Percentiles rank a stretch among this genome's conserved stretches.
phyloP scores from a whole-genome alignment of 805 yeast species.

The Debaryomyces prosopidis region DNA sequence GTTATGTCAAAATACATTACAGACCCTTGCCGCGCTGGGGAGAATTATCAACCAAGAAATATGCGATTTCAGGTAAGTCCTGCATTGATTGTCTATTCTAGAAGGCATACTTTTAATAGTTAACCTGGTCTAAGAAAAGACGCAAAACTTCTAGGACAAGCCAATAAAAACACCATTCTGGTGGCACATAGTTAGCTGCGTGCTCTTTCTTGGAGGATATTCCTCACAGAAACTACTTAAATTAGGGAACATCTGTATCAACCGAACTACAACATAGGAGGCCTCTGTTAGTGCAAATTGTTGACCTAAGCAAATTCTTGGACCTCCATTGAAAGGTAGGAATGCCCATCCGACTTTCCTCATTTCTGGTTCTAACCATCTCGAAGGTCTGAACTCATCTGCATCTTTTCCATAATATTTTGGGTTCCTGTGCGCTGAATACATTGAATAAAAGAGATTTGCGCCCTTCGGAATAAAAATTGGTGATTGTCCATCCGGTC shows the following conservation, averaged over 20 bases:
- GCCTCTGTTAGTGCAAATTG: slow-evolving; percentile 41
- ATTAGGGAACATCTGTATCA: slow-evolving; percentile 31
- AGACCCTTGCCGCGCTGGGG: no score
- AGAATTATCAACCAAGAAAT: no score
- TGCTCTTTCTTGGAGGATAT: slow-evolving; percentile 26
- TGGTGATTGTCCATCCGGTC: slow-evolving; percentile 36
- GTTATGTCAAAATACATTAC: no score
- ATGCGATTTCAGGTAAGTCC: no score
- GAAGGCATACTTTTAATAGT: no score
- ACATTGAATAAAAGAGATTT: slow-evolving; percentile 39
- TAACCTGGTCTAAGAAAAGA: no score
- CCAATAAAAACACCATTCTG: slow-evolving; percentile 19
- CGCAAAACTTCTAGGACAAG: background rate
- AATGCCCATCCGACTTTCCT: slow-evolving; percentile 36
- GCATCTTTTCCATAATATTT: slow-evolving; percentile 32
- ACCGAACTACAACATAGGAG: slow-evolving; percentile 28
- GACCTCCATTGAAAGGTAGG: slow-evolving; percentile 40
- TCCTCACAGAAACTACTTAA: slow-evolving; percentile 13
- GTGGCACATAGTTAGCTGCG: slow-evolving; percentile 31
- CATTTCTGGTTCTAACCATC: slow-evolving; percentile 27
- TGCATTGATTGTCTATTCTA: no score
- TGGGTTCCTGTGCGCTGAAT: slow-evolving; percentile 42
- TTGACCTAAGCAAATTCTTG: slow-evolving; percentile 41
- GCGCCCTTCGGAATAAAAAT: slow-evolving; percentile 45
- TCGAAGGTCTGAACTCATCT: slow-evolving; percentile 29